Conservation (phyloP, 306 rosid species). For the Canavalia gladiata region DNA sequence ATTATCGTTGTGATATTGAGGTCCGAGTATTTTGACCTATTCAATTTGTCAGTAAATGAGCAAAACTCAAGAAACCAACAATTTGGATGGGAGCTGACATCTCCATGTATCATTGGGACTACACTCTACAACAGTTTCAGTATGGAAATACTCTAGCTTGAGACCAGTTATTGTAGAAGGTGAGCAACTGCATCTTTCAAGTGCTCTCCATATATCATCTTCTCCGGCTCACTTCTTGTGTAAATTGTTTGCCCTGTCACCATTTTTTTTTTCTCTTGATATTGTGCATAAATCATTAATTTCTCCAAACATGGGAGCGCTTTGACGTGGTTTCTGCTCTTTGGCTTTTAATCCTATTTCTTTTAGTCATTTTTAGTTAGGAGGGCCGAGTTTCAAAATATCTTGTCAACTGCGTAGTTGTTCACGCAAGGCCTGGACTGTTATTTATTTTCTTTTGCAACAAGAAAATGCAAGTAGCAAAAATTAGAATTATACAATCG, state of each 20-base stretch:
- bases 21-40: slow-evolving; percentile 14
- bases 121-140: slow-evolving; percentile 14
- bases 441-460: background rate
- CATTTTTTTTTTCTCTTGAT: background rate
- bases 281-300: slow-evolving; percentile 47
- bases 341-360: background rate
- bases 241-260: slow-evolving; percentile 24
- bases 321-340: background rate
- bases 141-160: slow-evolving; percentile 36
- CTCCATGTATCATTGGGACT: slow-evolving; percentile 22
- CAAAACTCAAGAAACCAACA: slow-evolving; percentile 42
- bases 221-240: background rate
- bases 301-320: slow-evolving; percentile 26
- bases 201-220: slow-evolving; percentile 26
- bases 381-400: background rate
- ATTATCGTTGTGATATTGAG: slow-evolving; percentile 39
- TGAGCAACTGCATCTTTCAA: slow-evolving; percentile 48
- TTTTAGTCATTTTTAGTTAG: background rate
- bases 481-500: too few relatives aligned
- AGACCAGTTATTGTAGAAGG: slow-evolving; percentile 31
- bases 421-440: background rate
- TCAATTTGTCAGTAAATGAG: slow-evolving; percentile 28
- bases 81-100: slow-evolving; percentile 41
- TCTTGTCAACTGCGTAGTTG: background rate
- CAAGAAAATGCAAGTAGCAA: too few relatives aligned